phyloP scores from a whole-genome alignment of 352 stramenopile species.

The Vaucheria bursata region DNA sequence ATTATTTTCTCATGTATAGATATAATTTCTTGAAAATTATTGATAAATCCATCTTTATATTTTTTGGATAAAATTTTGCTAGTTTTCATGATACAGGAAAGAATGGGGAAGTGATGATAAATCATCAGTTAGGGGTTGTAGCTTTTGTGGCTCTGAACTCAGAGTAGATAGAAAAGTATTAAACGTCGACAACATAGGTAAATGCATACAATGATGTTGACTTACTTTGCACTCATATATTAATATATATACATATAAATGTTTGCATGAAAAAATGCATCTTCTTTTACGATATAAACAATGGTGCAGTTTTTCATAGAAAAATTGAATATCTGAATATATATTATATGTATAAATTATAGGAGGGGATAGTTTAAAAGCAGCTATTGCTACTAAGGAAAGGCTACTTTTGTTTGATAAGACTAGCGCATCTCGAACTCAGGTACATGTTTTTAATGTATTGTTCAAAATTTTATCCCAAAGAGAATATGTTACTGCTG shows the following conservation, averaged over 20 bases:
- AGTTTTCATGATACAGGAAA: background rate
- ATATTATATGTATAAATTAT: background rate
- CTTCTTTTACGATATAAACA: background rate
- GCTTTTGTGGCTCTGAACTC: background rate
- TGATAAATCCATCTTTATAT: background rate
- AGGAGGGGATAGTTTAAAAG: constrained; percentile 12
- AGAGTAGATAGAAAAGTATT: too few species aligned
- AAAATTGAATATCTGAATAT: background rate
- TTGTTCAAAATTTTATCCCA: too few species aligned
- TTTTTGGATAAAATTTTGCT: background rate
- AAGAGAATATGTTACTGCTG: too few species aligned
- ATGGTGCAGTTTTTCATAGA: background rate
- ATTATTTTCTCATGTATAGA: background rate
- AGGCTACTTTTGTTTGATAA: constrained; percentile 41
- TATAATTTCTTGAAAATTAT: background rate
- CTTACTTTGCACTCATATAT: background rate
- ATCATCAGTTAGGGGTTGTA: background rate
- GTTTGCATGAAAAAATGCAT: background rate
- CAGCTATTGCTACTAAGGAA: constrained; percentile 33
- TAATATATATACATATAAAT: background rate
- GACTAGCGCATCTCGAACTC: constrained; percentile 27
- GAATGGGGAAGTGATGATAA: background rate
- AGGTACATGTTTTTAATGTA: too few species aligned
- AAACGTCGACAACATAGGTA: background rate
- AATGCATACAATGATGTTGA: background rate